phyloP scores from a whole-genome alignment of 176 grass and related monocot species.

The Coix lacrymajobi region DNA sequence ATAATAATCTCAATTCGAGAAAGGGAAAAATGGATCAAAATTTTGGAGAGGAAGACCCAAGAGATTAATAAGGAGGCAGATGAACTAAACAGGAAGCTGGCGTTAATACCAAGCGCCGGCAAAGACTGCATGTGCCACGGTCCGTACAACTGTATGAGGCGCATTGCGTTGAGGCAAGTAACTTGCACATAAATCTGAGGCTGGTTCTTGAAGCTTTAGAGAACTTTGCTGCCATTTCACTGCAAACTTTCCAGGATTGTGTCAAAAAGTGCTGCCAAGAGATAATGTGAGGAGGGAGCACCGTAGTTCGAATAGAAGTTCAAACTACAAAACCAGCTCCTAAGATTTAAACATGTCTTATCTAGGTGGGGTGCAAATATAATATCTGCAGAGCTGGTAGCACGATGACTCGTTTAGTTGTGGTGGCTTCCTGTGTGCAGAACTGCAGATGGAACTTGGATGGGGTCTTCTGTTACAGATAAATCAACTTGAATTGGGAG shows the following conservation, averaged over 20 bases:
- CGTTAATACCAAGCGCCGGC: constrained; percentile 36
- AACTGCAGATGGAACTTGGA: too few relatives aligned
- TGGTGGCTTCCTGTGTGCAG: neutral
- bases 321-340: neutral
- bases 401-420: neutral
- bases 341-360: constrained; percentile 3
- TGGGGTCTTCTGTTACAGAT: too few relatives aligned
- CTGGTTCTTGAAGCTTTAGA: constrained; percentile 49
- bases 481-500: too few relatives aligned
- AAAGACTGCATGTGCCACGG: constrained; percentile 25
- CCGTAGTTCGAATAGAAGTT: neutral
- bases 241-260: constrained; percentile 62
- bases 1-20: constrained; percentile 42
- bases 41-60: constrained; percentile 46
- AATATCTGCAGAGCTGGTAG: neutral
- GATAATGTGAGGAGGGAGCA: constrained; percentile 30
- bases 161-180: constrained; percentile 36
- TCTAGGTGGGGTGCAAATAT: neutral
- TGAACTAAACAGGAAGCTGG: constrained; percentile 71
- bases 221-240: constrained; percentile 42
- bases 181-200: constrained; percentile 44
- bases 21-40: constrained; percentile 60
- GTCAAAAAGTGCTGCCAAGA: constrained; percentile 22
- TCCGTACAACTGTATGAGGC: constrained; percentile 18
- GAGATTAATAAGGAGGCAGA: constrained; percentile 68